Evolutionary conservation across 2,329 filamentous ascomycete genomes (phyloP).

Genomic region (Dothistroma septosporum): DNA sequence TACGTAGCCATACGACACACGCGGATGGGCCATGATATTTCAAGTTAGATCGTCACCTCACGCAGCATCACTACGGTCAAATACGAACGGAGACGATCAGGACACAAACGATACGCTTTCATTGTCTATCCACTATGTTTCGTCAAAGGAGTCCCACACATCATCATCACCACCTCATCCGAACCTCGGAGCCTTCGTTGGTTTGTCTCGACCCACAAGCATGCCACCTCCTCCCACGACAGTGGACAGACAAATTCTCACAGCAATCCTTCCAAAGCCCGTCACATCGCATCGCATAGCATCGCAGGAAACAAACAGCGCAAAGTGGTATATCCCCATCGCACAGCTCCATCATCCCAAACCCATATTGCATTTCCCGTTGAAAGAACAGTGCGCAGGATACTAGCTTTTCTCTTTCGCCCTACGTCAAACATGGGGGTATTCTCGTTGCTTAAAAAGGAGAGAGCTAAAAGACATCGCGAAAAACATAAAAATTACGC

Average conservation of each 20-base stretch:
- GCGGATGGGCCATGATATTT: too few relatives aligned
- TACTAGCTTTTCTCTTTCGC: constrained; percentile 16
- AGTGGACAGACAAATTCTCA: constrained; percentile 1
- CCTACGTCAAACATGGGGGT: constrained; percentile 8
- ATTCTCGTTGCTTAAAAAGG: neutral
- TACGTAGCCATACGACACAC: constrained; percentile 15
- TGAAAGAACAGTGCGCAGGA: constrained; percentile 9
- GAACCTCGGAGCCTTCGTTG: constrained; percentile 1
- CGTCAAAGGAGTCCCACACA: constrained; percentile 6
- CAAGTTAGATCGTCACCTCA: too few relatives aligned
- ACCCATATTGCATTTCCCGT: neutral
- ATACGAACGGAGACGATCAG: constrained; percentile 31
- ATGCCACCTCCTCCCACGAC: neutral
- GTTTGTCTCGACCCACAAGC: neutral
- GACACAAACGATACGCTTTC: constrained; percentile 18
- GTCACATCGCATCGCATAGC: neutral
- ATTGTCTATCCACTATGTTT: constrained; percentile 14
- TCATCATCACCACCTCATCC: neutral
- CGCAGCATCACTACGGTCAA: neutral
- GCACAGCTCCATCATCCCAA: neutral
- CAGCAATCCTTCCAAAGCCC: neutral
- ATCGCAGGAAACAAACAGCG: constrained; percentile 2
- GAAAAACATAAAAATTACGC: constrained; percentile 11
- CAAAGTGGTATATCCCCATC: constrained; percentile 24
- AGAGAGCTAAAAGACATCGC: constrained; percentile 2